Conservation (phyloP, 768 basidiomycete species). For the Chalciporus sphaerocephalus region DNA sequence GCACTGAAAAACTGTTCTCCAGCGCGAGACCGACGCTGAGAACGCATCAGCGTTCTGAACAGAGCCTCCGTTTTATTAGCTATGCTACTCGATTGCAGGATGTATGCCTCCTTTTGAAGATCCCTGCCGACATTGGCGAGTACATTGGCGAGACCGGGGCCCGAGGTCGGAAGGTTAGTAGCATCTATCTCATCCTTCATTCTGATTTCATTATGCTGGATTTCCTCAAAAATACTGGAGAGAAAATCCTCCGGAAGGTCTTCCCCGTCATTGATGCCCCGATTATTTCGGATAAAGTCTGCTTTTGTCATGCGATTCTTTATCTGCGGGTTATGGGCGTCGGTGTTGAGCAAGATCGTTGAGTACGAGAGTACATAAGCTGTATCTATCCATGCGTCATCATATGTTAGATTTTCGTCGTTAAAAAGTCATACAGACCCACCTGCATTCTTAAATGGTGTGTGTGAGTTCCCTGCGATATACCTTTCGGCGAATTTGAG, state of each 20-base stretch:
- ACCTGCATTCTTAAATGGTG: conserved; percentile 93
- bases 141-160: conserved; percentile 75
- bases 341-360: conserved; percentile 93
- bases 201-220: conserved; percentile 86
- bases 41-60: conserved; percentile 87
- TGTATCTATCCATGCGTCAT: conserved; percentile 51
- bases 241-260: conserved; percentile 87
- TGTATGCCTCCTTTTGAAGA: conserved; percentile 92
- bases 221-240: conserved; percentile 81
- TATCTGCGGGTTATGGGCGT: conserved; percentile 91
- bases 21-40: conserved; percentile 77
- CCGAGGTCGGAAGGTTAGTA: conserved; percentile 36
- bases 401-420: conserved; percentile 7
- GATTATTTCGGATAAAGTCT: conserved; percentile 92
- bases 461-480: conserved; percentile 81
- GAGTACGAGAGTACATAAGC: conserved; percentile 96
- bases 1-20: conserved; percentile 94
- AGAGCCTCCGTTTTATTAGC: conserved; percentile 94
- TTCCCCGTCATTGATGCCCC: conserved; percentile 89
- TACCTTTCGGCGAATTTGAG: conserved; percentile 98
- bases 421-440: conserved; percentile 23
- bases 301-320: conserved; percentile 91
- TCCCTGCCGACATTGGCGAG: conserved; percentile 90
- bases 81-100: conserved; percentile 94
- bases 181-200: conserved; percentile 97